Conservation (phyloP, 176 grass and related monocot species). For the Dendrocalamus sinicus region DNA sequence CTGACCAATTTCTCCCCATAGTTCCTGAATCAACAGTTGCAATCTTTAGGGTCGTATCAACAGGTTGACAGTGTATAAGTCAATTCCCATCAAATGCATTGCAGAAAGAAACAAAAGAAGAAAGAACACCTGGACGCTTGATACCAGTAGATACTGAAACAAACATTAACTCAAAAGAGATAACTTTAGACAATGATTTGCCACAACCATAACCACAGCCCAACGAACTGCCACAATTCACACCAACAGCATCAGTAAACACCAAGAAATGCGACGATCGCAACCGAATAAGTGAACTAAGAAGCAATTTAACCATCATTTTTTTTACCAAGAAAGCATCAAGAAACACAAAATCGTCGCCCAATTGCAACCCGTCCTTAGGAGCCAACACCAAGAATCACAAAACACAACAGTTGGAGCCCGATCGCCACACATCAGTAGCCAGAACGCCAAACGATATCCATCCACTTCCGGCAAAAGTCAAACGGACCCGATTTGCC, state of each 20-base stretch:
- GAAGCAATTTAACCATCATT: background rate
- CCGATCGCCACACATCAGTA: background rate
- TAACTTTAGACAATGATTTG: background rate
- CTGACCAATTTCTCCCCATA: constrained; percentile 87
- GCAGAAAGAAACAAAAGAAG: background rate
- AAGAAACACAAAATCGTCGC: constrained; percentile 9
- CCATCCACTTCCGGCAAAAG: background rate
- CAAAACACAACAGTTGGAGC: background rate
- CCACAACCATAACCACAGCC: background rate
- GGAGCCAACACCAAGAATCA: background rate
- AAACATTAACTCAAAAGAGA: background rate
- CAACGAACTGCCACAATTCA: background rate
- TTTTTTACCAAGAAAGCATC: constrained; percentile 13
- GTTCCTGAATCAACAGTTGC: constrained; percentile 50
- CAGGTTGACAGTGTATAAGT: background rate
- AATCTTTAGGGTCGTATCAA: background rate
- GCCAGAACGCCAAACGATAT: background rate
- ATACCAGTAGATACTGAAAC: background rate
- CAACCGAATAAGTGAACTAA: background rate
- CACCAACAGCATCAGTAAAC: background rate
- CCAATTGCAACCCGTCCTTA: background rate
- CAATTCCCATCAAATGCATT: background rate
- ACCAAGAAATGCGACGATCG: background rate
- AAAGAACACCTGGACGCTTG: background rate
- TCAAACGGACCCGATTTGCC: background rate